A percentile compares a stretch with the other conserved stretches of the same genome.
These are phyloP conservation scores for Quercus wislizeni DNA, from an alignment of 306 rosid species.

Conservation along the genomic window DNA sequence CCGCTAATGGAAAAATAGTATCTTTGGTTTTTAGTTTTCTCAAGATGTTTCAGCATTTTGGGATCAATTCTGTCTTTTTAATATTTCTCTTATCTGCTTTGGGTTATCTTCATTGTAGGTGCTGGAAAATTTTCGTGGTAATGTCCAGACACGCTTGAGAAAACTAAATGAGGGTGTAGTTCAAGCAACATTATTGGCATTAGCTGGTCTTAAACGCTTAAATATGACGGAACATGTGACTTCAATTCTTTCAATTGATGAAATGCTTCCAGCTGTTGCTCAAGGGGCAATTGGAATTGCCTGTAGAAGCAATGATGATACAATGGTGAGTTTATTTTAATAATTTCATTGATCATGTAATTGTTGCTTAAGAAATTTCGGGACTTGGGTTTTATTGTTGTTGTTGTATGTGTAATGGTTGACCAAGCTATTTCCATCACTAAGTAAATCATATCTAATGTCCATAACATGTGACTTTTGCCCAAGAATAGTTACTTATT, in stretches of 20 bases:
- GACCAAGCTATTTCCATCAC: not conserved
- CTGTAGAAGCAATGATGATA: constrained; percentile 57
- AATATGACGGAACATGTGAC: constrained; percentile 56
- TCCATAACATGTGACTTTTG: not conserved
- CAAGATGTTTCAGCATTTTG: not conserved
- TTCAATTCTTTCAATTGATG: constrained; percentile 47
- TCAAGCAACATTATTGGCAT: constrained; percentile 90
- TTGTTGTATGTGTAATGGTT: not conserved
- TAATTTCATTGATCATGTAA: not conserved
- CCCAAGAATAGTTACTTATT: not conserved
- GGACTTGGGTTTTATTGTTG: too few species aligned
- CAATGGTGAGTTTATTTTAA: constrained; percentile 54
- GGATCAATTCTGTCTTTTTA: not conserved
- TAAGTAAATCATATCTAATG: not conserved
- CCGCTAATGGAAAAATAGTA: not conserved
- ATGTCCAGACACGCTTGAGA: constrained; percentile 84
- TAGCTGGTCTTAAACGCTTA: constrained; percentile 92
- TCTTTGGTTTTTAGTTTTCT: not conserved
- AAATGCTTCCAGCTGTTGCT: constrained; percentile 75
- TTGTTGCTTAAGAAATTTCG: not conserved
- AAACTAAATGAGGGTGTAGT: constrained; percentile 86
- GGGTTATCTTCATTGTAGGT: constrained; percentile 49
- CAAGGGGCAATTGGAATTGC: constrained; percentile 71
- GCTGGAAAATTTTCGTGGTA: constrained; percentile 91
- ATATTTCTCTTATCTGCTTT: not conserved